A percentile compares a stretch with the other conserved stretches of the same genome.
These are phyloP conservation scores for Ceratocystis diversiconidia DNA, from an alignment of 2,329 filamentous ascomycete genomes.

Conservation along the genomic window DNA sequence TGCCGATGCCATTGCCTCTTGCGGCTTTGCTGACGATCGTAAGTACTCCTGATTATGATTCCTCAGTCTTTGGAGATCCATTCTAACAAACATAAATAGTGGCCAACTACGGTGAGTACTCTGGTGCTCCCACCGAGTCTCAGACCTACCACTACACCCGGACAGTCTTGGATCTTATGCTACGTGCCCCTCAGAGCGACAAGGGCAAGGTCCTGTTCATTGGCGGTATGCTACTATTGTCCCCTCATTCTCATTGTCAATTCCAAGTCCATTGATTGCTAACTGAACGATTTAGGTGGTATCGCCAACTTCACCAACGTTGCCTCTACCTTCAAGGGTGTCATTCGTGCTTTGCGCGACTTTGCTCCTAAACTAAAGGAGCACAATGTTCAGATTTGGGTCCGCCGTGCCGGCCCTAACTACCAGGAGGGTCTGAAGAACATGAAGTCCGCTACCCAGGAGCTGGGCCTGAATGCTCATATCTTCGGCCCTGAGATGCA, in stretches of 20 bases:
- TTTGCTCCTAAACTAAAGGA: constrained; percentile 73
- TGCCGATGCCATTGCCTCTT: constrained; percentile 92
- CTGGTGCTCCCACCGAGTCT: constrained; percentile 93
- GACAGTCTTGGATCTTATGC: constrained; percentile 93
- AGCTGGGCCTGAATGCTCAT: constrained; percentile 64
- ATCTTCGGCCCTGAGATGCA: constrained; percentile 73
- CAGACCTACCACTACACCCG: constrained; percentile 99
- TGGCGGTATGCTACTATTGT: constrained; percentile 42
- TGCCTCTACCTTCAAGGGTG: constrained; percentile 97
- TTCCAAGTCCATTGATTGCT: background rate
- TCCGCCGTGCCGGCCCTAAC: constrained; percentile 75
- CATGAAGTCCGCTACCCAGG: constrained; percentile 92
- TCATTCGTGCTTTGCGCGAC: constrained; percentile 90
- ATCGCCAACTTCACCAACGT: constrained; percentile 99
- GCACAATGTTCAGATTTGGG: constrained; percentile 98
- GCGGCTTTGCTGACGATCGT: constrained; percentile 79
- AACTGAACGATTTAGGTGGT: constrained; percentile 34
- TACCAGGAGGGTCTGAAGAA: constrained; percentile 99
- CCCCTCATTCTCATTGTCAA: background rate
- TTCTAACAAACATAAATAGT: constrained; percentile 27
- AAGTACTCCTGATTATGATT: constrained; percentile 7
- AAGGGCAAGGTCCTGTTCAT: constrained; percentile 99
- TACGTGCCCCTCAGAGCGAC: constrained; percentile 68
- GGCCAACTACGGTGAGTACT: constrained; percentile 99
- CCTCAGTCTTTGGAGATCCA: background rate